Conservation (phyloP, 176 grass and related monocot species). For the Cymbopogon citratus region DNA sequence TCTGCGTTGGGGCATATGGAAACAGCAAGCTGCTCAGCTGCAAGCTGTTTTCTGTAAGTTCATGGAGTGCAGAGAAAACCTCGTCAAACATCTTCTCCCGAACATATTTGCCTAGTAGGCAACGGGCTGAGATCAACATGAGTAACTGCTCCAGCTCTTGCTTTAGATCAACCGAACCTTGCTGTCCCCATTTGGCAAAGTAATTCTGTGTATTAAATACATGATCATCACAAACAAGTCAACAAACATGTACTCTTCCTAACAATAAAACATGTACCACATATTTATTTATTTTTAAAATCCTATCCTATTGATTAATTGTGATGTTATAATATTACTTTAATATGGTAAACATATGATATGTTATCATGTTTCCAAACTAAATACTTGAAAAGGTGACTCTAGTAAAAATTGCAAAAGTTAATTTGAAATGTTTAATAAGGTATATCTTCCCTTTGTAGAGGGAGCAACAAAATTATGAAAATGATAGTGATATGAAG, state of each 20-base stretch:
- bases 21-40: no score
- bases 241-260: not conserved
- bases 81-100: conserved; percentile 38
- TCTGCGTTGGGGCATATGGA: not conserved
- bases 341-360: no score
- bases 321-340: no score
- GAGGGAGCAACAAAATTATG: no score
- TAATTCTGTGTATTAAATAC: not conserved
- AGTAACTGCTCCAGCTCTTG: conserved; percentile 43
- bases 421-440: no score
- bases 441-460: no score
- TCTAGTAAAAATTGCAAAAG: no score
- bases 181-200: not conserved
- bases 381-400: no score
- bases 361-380: no score
- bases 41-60: not conserved
- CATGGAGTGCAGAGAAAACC: not conserved
- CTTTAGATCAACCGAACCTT: conserved; percentile 8
- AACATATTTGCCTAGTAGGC: conserved; percentile 44
- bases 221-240: not conserved
- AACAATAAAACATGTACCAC: not conserved
- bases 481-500: no score
- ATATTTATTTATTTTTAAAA: no score
- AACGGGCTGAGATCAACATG: conserved; percentile 33
- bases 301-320: no score